Percentiles rank a stretch among this genome's conserved stretches.
Evolutionary conservation across 345 rosid species (phyloP).

Genomic region (Fremontodendron californicum): DNA sequence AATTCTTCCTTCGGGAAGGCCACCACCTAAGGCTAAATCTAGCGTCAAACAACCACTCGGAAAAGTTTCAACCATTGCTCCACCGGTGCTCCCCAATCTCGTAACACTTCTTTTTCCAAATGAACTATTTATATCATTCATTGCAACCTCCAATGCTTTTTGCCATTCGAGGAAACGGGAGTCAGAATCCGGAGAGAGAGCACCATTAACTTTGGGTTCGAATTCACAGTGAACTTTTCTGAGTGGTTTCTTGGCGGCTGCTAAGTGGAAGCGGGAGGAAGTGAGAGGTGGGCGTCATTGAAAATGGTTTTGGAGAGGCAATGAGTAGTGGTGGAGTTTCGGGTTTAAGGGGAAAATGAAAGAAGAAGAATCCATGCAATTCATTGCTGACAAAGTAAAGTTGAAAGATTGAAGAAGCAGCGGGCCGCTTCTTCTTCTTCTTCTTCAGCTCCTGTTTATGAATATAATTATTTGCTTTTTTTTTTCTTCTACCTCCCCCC

Average conservation of each 20-base stretch:
- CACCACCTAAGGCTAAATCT: too few species aligned
- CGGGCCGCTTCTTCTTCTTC: not conserved
- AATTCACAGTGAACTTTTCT: too few species aligned
- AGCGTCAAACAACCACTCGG: too few species aligned
- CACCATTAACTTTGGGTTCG: too few species aligned
- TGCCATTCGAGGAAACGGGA: slow-evolving; percentile 78
- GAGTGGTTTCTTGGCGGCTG: slow-evolving; percentile 29
- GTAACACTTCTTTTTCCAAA: slow-evolving; percentile 95
- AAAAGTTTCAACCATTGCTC: too few species aligned
- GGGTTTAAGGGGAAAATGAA: slow-evolving; percentile 23
- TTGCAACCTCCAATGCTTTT: slow-evolving; percentile 89
- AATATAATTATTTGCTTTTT: too few species aligned
- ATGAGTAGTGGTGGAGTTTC: slow-evolving; percentile 16
- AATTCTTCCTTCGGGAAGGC: too few species aligned
- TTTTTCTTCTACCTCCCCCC: too few species aligned
- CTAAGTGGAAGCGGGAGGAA: slow-evolving; percentile 22
- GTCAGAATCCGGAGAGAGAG: too few species aligned
- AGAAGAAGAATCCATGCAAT: slow-evolving; percentile 23
- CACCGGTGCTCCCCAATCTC: slow-evolving; percentile 87
- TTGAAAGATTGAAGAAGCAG: not conserved
- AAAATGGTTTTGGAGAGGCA: slow-evolving; percentile 4
- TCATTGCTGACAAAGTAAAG: not conserved
- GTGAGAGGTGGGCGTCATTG: slow-evolving; percentile 17
- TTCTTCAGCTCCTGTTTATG: too few species aligned
- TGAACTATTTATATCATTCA: slow-evolving; percentile 78